Evolutionary conservation across 371 early-diverging fungal species (phyloP), one percentile per base, ranked within the genome.

Genomic region (Entomophthora muscae): DNA sequence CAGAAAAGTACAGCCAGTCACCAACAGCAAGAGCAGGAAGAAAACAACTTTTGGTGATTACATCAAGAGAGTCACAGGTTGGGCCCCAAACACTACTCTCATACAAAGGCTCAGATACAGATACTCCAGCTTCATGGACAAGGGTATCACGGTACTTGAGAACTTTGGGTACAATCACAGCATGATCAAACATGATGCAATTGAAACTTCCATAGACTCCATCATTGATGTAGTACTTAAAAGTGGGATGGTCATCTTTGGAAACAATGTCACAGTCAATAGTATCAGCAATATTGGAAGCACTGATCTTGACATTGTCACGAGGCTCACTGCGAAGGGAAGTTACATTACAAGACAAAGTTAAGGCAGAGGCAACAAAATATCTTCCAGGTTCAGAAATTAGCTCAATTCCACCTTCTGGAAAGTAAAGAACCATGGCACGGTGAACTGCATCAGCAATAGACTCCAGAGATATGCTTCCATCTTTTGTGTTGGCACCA

Each of bases 331-430:
- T 76, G 67, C 98, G 85, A 64, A 94, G 88, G 24, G 93, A 92
- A 66, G 90, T 83, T 53, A 98, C 81, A 68, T 91, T 87, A 42
- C 90, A 89, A 13, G 93, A 92, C 33, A 96, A 75, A 26, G 92
- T 88, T 73, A 88, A 98, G 13, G 97, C 95, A 28, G 91, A 83
- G 23, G 91, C 84, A 12, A 90, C 93, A 75, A 86, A 98, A 83
- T 89, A 98, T 64, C 98, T 85, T 33, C 98, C 98, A 63, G 98
- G 98, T 74, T 98, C 98, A 62, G 95, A 90, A 77, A 98, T 95
- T 60, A 98, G 83, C 57, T 90, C 88, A 52, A 96, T 76, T 17
- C 76, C 68, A 10, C 68, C 53, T 33, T 75, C 73, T 2, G 88
- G 88, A 69, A 98, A 94, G 66, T 82, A 67, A 17, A 71, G 66